Conservation (phyloP, 495 filamentous ascomycete species). For the Astrothelium macrocarpum region DNA sequence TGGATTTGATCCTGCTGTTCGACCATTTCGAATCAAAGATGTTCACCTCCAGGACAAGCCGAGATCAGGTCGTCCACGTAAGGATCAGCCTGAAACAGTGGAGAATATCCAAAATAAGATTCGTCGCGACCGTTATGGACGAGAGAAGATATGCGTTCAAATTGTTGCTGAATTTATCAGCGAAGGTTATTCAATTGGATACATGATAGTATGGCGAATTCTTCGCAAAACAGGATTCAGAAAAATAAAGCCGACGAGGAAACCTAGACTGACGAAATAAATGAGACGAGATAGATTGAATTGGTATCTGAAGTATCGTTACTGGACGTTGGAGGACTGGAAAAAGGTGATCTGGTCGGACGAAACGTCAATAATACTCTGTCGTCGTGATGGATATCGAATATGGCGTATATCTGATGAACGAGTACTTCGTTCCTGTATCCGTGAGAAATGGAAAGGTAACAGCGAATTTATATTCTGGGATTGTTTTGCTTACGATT, state of each 20-base stretch:
- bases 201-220: neutral
- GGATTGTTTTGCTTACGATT: constrained; percentile 7
- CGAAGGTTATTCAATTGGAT: neutral
- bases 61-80: neutral
- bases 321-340: constrained; percentile 17
- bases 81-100: neutral
- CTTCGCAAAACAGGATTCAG: neutral
- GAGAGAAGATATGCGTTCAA: neutral
- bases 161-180: neutral
- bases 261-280: constrained; percentile 15
- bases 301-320: constrained; percentile 10
- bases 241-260: constrained; percentile 20
- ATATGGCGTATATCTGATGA: neutral
- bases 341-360: constrained; percentile 12
- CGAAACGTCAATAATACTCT: constrained; percentile 4
- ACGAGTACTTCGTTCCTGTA: neutral
- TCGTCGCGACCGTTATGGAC: neutral
- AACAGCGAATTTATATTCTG: constrained; percentile 10
- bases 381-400: constrained; percentile 1
- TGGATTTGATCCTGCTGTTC: neutral
- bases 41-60: neutral
- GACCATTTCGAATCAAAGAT: neutral
- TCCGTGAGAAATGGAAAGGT: constrained; percentile 2
- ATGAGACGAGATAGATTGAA: constrained; percentile 14
- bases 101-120: neutral